These are phyloP conservation scores for Argentina anserina DNA, from an alignment of 306 rosid species.

Conservation along the genomic window DNA sequence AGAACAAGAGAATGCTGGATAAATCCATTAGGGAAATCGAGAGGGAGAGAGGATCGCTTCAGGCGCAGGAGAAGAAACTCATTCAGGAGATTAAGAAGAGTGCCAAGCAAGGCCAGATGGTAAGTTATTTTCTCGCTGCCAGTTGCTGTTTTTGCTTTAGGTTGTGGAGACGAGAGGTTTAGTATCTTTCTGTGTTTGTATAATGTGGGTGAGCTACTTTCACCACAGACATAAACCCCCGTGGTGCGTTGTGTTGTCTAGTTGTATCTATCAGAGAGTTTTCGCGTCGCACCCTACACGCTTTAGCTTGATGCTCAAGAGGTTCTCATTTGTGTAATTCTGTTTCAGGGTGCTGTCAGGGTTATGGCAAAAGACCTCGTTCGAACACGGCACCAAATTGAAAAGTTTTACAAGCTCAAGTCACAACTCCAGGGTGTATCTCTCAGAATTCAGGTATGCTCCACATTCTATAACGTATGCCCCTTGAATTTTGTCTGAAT, in stretches of 20 bases:
- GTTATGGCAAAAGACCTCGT: slow-evolving; percentile 99
- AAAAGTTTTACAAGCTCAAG: slow-evolving; percentile 94
- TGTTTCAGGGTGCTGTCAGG: slow-evolving; percentile 90
- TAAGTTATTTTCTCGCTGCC: slow-evolving; percentile 25
- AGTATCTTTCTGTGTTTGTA: no score
- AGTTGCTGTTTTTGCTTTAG: not conserved
- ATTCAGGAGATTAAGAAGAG: slow-evolving; percentile 92
- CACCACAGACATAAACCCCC: no score
- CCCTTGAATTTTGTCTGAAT: not conserved
- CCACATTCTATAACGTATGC: not conserved
- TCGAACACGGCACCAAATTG: slow-evolving; percentile 95
- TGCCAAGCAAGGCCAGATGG: slow-evolving; percentile 99
- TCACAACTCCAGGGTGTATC: slow-evolving; percentile 99
- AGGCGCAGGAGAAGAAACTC: slow-evolving; percentile 87
- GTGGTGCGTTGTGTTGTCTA: not conserved
- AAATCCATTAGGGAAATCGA: slow-evolving; percentile 95
- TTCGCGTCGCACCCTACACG: not conserved
- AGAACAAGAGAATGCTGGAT: slow-evolving; percentile 96
- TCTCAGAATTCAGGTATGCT: slow-evolving; percentile 86
- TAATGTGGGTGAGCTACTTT: not conserved
- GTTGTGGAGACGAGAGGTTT: not conserved
- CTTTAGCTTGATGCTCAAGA: slow-evolving; percentile 5
- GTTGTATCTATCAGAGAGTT: not conserved
- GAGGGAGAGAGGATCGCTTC: slow-evolving; percentile 88
- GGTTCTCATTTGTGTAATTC: slow-evolving; percentile 18